Evolutionary conservation across 257 asterid genomes (phyloP).

Genomic region (Lycium ferocissimum): DNA sequence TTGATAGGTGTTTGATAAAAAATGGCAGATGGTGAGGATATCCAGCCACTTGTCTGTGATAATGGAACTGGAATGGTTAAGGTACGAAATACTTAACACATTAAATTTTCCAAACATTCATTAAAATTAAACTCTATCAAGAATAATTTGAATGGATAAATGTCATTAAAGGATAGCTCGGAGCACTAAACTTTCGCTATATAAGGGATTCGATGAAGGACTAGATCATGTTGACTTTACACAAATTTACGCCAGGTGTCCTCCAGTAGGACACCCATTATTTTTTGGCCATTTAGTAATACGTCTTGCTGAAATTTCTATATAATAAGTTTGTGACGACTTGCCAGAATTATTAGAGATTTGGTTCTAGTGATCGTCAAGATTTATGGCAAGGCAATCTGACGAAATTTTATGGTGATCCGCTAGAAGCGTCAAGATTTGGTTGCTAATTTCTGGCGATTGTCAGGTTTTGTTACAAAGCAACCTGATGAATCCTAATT

Average conservation of each 20-base stretch:
- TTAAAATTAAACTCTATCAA: not conserved
- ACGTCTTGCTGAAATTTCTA: not conserved
- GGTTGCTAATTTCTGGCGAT: not conserved
- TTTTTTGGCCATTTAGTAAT: not conserved
- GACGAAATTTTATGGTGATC: not conserved
- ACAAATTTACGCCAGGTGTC: not conserved
- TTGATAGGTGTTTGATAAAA: not conserved
- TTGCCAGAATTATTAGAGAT: not conserved
- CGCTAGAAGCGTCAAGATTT: not conserved
- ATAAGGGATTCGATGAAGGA: not conserved
- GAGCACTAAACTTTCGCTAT: not conserved
- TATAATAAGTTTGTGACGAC: not conserved
- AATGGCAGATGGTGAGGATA: conserved; percentile 36
- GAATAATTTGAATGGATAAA: not conserved
- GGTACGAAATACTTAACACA: not conserved
- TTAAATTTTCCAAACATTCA: not conserved
- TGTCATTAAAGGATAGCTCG: not conserved
- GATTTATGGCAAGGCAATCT: not conserved
- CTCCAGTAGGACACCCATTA: not conserved
- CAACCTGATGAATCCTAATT: not conserved
- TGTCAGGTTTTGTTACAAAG: not conserved
- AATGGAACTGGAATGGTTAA: conserved; percentile 35
- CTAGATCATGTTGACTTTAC: not conserved
- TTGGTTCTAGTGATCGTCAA: not conserved
- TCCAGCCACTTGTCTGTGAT: conserved; percentile 36